Conservation (phyloP, 1,284 basidiomycete species). For the Rhodotorula sp. region DNA sequence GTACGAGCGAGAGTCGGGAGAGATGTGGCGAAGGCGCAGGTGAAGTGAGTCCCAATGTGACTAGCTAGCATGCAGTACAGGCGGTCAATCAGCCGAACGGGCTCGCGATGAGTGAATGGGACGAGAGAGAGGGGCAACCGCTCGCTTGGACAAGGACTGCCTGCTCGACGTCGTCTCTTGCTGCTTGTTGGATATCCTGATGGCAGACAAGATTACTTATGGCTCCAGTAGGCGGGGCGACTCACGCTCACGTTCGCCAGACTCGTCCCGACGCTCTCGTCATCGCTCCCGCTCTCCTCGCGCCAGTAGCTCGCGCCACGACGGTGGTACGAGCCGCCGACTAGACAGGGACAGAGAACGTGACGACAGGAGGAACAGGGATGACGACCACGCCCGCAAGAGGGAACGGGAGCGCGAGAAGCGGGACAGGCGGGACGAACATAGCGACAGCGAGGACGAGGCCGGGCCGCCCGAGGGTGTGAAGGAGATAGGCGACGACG, state of each 20-base stretch:
- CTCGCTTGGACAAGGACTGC: no score
- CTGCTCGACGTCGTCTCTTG: no score
- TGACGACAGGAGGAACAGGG: background rate
- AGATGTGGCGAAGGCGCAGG: background rate
- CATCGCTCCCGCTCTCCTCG: conserved; percentile 3
- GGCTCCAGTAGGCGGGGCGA: conserved; percentile 1
- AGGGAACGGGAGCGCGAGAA: background rate
- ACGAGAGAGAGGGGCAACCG: no score
- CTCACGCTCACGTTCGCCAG: conserved; percentile 1
- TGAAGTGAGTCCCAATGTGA: background rate
- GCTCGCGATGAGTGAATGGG: no score
- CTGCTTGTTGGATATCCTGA: no score
- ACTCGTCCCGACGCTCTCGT: background rate
- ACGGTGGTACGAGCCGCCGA: background rate
- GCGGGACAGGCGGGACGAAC: conserved; percentile 1
- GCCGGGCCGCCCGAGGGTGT: conserved; percentile 10
- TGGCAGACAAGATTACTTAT: no score
- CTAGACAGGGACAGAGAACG: background rate
- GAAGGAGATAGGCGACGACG: conserved; percentile 14
- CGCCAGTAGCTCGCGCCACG: background rate
- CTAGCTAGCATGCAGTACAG: background rate
- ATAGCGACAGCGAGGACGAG: conserved; percentile 7
- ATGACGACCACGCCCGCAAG: conserved; percentile 5
- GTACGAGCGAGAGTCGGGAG: background rate
- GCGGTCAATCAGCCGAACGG: no score